Base-by-base conservation (phyloP, 2,329 filamentous ascomycete species). In the Xylaria digitata region DNA sequence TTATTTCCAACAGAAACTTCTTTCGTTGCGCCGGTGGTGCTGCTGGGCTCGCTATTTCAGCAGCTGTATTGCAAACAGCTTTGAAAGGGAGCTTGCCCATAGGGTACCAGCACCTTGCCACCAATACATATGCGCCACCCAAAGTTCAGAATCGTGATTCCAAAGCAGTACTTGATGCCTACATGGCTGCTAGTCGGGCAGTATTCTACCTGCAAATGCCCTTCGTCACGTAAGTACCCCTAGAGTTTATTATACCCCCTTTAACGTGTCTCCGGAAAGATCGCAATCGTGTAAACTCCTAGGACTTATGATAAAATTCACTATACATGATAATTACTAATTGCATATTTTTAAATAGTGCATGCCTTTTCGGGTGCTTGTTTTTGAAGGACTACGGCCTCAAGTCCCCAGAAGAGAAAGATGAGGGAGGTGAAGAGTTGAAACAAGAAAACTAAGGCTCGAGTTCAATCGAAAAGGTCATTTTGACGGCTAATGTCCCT, bases 1-100 rank as follows among this genome's bases (percentile, higher is more conserved):
- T 89, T 21, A 90, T 89, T 42, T 87, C 86, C 2, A 84, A 85
- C 58, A 82, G 88, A 0, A 90, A 90, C 70, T 90, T 90, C 73
- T 81, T 89, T 66, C 84, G 89, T 7, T 85, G 83, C 53, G 78
- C 87, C 3, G 88, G 89, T 9, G 88, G 87, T 26, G 81, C 87
- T 1, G 80, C 84, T 15, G 87, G 88, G 0, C 81, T 90, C 0
- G 87, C 86, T 0, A 78, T 89, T 8, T 86, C 84, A 0, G 86
- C 86, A 1, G 85, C 86, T 2, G 78, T 89, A 1, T 70, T 80
- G 9, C 79, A 79, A 55, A 76, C 75, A 1, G 69, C 73, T 2
- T 63, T 79, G 15, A 66, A 74, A 23, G 67, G 67, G 0, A 70
- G 71, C 2, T 68, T 80, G 19, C 77, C 77, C 1, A 2, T 61